phyloP scores from a whole-genome alignment of 371 early-diverging fungal genomes.

The Apophysomyces elegans region DNA sequence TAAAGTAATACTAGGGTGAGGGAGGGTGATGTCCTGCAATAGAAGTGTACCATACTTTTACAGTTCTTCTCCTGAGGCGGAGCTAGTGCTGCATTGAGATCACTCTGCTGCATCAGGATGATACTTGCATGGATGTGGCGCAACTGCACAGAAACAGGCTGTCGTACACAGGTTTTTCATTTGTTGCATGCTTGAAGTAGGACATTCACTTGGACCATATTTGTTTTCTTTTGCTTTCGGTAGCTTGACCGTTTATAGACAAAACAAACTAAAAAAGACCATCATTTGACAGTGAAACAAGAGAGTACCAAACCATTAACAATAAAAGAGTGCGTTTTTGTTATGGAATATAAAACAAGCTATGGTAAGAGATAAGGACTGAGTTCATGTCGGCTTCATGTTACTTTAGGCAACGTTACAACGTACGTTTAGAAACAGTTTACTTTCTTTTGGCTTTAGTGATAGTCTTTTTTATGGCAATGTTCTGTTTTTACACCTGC shows the following conservation, averaged over 20 bases:
- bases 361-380: no score
- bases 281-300: no score
- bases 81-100: not conserved
- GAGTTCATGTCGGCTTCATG: no score
- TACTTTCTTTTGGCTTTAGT: not conserved
- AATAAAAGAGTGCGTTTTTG: no score
- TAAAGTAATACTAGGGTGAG: not conserved
- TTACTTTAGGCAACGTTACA: not conserved
- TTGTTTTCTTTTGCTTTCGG: no score
- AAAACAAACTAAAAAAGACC: no score
- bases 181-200: not conserved
- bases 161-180: not conserved
- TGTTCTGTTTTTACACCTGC: slow-evolving; percentile 5
- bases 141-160: not conserved
- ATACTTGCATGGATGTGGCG: slow-evolving; percentile 1
- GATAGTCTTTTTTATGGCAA: not conserved
- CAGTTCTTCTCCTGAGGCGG: not conserved
- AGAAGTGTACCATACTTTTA: not conserved
- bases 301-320: no score
- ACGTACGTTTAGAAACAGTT: slow-evolving; percentile 1
- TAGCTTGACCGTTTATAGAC: no score
- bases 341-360: no score
- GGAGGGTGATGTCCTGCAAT: not conserved
- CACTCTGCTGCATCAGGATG: not conserved
- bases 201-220: no score